Evolutionary conservation across 331 rosid genomes (phyloP), one percentile per base, ranked within the genome.

Genomic region (Malus hybrid): DNA sequence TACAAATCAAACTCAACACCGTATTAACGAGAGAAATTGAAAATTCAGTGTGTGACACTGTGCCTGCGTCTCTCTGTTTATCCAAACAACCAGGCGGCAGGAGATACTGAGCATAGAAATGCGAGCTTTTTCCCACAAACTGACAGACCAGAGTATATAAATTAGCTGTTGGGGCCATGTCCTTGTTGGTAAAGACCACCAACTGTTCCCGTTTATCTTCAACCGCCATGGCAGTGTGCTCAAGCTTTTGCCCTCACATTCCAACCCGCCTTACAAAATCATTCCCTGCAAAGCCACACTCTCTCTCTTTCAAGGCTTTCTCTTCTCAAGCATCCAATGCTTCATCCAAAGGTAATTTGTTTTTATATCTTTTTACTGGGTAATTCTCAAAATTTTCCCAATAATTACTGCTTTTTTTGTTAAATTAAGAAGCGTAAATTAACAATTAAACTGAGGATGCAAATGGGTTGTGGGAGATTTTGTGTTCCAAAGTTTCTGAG

Each of bases 181-280:
- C 82, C 75, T 67, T 48, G 28, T 71, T 87, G 59, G 72, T 82
- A 78, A 86, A 69, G 77, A 54, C 61, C 73, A 56, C 71, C 67
- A 74, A 46, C 68, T 18, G 69, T 70, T 88, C 74, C 32, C 80
- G 79, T 73, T 44, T 81, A 69, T 61, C 88, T 74, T 87, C 90
- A 27, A 78, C 85, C 18, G 85, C 87, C 82, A 85, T 88, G 90
- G 88, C 86, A 61, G 66, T 90, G 86, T 76, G 83, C 81, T 88
- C 93, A 3, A 79, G 84, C 85, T 81, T 86, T 67, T 74, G 80
- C 75, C 90, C 85, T 68, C 87, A 50, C 32, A 80, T 85, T 82
- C 85, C 89, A 7, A 69, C 57, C 74, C 82, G 61, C 52, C 52
- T 44, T 44, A 44, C 52, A 44, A 44, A 11, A 11, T 44, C 52